Percentiles rank a stretch among this genome's conserved stretches.
These are phyloP conservation scores for Tuber magnatum DNA, from an alignment of 495 filamentous ascomycete species.

Conservation along the genomic window DNA sequence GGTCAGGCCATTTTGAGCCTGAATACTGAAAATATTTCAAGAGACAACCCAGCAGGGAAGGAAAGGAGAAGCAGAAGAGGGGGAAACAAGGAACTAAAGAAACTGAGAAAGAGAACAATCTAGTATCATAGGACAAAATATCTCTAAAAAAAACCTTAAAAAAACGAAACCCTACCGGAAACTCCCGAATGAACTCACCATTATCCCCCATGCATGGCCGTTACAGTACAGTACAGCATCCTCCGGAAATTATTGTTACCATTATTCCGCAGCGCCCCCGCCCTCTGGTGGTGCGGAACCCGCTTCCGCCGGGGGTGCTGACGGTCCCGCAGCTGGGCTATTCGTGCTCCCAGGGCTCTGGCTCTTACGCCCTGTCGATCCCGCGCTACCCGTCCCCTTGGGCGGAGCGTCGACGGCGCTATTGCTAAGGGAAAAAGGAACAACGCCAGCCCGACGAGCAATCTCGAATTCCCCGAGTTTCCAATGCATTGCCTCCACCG, in stretches of 20 bases:
- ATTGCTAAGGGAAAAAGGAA: constrained; percentile 66
- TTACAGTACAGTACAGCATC: not conserved
- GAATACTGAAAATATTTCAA: constrained; percentile 14
- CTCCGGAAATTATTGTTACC: constrained; percentile 3
- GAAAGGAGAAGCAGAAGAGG: not conserved
- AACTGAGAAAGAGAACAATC: constrained; percentile 20
- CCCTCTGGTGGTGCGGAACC: constrained; percentile 12
- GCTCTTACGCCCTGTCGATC: constrained; percentile 21
- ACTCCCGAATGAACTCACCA: constrained; percentile 15
- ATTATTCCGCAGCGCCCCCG: constrained; percentile 18
- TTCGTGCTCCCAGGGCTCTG: constrained; percentile 21
- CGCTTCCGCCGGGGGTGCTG: constrained; percentile 15
- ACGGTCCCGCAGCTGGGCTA: constrained; percentile 10
- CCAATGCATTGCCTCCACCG: constrained; percentile 98
- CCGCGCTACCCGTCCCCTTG: constrained; percentile 12
- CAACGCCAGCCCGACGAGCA: constrained; percentile 76
- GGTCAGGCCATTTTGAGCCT: constrained; percentile 7
- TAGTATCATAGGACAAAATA: constrained; percentile 14
- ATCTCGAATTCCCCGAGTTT: constrained; percentile 88
- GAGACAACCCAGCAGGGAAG: not conserved
- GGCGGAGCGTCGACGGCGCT: constrained; percentile 52
- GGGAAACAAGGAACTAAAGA: not conserved
- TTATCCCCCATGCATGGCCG: not conserved
- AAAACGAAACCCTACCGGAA: constrained; percentile 12
- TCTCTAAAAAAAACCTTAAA: constrained; percentile 29